Evolutionary conservation across 345 rosid genomes (phyloP).

Genomic region (Passiflora organensis): DNA sequence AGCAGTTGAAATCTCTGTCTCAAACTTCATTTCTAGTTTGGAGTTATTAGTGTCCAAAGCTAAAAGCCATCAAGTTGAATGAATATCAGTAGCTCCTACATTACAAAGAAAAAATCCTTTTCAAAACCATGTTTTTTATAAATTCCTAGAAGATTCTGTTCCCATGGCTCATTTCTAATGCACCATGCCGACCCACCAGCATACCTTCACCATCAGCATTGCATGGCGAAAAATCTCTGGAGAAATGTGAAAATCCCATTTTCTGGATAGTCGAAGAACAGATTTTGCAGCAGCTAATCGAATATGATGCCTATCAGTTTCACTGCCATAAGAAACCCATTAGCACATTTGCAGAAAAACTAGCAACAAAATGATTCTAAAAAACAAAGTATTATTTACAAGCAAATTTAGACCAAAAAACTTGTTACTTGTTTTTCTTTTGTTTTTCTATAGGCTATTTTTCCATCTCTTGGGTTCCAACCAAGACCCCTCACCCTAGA

Average conservation of each 20-base stretch:
- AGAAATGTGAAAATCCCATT: slow-evolving; percentile 85
- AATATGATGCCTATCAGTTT: slow-evolving; percentile 35
- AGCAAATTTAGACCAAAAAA: no score
- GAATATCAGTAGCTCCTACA: background rate
- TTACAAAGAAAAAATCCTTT: background rate
- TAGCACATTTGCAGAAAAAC: background rate
- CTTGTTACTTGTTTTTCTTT: no score
- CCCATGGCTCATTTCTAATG: slow-evolving; percentile 6
- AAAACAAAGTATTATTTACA: no score
- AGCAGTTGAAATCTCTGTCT: no score
- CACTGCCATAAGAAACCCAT: slow-evolving; percentile 34
- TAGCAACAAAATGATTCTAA: no score
- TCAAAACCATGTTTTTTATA: background rate
- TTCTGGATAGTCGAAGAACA: slow-evolving; percentile 73
- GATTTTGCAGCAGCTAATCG: slow-evolving; percentile 89
- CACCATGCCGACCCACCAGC: slow-evolving; percentile 13
- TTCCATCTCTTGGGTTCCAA: no score
- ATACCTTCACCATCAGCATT: slow-evolving; percentile 63
- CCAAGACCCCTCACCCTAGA: no score
- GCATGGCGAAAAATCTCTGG: slow-evolving; percentile 60
- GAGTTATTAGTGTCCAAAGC: background rate
- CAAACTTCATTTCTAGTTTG: no score
- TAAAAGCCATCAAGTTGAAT: background rate
- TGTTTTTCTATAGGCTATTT: no score
- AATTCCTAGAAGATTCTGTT: background rate